These are phyloP conservation scores for Phytopythium mirpurense DNA, from an alignment of 352 stramenopile genomes.

Conservation along the genomic window DNA sequence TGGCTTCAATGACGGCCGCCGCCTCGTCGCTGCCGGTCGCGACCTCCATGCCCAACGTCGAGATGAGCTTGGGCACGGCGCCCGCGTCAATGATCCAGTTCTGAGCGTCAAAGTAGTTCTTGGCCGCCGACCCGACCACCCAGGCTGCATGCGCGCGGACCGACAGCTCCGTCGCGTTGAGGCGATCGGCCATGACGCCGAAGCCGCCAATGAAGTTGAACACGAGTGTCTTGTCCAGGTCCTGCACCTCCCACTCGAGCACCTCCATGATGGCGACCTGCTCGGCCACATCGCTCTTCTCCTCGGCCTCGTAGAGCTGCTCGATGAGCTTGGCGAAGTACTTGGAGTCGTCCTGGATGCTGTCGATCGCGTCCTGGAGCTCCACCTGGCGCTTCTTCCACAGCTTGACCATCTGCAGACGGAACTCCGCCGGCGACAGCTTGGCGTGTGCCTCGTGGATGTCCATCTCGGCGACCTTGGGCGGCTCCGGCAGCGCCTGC, in stretches of 20 bases:
- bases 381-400: conserved; percentile 82
- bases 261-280: conserved; percentile 60
- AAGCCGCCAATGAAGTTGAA: conserved; percentile 87
- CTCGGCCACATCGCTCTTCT: conserved; percentile 32
- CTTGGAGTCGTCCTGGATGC: conserved; percentile 78
- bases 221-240: conserved; percentile 83
- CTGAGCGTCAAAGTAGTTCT: conserved; percentile 82
- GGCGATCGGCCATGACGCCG: conserved; percentile 52
- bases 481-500: conserved; percentile 67
- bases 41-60: conserved; percentile 42
- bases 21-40: conserved; percentile 1
- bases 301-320: conserved; percentile 57
- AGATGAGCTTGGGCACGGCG: conserved; percentile 59
- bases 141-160: conserved; percentile 59
- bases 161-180: conserved; percentile 65
- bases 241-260: conserved; percentile 84
- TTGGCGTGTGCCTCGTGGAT: conserved; percentile 71
- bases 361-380: conserved; percentile 70
- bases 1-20: conserved; percentile 49
- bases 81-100: conserved; percentile 76
- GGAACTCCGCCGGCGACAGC: conserved; percentile 64
- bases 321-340: conserved; percentile 71
- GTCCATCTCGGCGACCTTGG: conserved; percentile 68
- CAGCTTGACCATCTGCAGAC: conserved; percentile 60
- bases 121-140: conserved; percentile 70